These are phyloP conservation scores for Arthrobotrys sphaeroides DNA, from an alignment of 2,329 filamentous ascomycete genomes.

Conservation along the genomic window DNA sequence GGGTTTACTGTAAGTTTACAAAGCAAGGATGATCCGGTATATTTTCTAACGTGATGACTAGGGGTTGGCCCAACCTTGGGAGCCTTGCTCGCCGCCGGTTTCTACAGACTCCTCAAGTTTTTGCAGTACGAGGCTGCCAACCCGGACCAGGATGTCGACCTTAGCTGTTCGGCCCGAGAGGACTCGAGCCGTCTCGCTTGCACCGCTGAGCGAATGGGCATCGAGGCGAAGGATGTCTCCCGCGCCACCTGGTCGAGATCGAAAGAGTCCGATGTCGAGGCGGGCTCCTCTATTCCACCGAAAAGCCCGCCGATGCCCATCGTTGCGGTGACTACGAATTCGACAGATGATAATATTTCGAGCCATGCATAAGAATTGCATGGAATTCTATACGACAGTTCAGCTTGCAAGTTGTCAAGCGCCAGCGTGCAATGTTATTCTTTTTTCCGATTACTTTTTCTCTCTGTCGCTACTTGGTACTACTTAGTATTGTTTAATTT, in stretches of 20 bases:
- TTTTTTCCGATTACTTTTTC: constrained; percentile 1
- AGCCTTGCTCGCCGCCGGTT: constrained; percentile 63
- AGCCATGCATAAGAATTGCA: neutral
- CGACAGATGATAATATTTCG: constrained; percentile 8
- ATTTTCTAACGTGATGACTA: constrained; percentile 13
- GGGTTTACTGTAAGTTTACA: constrained; percentile 51
- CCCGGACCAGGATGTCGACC: constrained; percentile 63
- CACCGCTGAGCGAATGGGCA: constrained; percentile 2
- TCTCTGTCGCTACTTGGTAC: no score
- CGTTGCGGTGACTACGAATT: neutral
- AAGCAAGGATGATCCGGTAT: neutral
- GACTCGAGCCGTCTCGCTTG: constrained; percentile 5
- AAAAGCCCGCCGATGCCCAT: constrained; percentile 27
- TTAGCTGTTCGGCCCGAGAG: constrained; percentile 22
- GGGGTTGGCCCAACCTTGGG: constrained; percentile 66
- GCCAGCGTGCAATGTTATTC: neutral
- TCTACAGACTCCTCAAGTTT: constrained; percentile 66
- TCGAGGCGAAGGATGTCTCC: constrained; percentile 22
- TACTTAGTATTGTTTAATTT: neutral
- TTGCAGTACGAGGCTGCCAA: constrained; percentile 68
- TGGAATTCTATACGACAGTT: neutral
- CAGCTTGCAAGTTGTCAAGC: no score
- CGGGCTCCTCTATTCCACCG: constrained; percentile 25
- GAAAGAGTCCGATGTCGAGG: constrained; percentile 39
- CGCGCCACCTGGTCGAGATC: constrained; percentile 29